Evolutionary conservation across 768 basidiomycete genomes (phyloP).

Genomic region (Suillus ampliporus): DNA sequence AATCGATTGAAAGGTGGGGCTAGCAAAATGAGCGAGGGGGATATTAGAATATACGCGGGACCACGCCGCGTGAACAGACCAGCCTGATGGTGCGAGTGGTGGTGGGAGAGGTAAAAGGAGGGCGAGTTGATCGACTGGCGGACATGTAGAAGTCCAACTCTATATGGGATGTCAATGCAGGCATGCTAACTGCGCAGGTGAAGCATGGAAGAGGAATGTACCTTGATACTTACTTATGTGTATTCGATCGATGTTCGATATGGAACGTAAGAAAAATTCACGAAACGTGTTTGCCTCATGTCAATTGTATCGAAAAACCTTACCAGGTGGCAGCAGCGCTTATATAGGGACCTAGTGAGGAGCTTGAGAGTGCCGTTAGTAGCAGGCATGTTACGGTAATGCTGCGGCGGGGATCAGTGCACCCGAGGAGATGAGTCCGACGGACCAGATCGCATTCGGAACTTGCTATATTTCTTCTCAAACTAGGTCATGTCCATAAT

Average conservation of each 20-base stretch:
- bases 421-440: not conserved
- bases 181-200: not conserved
- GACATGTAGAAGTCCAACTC: not conserved
- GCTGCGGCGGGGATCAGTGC: not conserved
- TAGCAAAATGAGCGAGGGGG: not conserved
- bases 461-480: too few species aligned
- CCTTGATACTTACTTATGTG: not conserved
- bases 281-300: conserved; percentile 7
- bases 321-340: not conserved
- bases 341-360: too few species aligned
- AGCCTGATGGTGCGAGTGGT: too few species aligned
- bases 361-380: not conserved
- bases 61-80: not conserved
- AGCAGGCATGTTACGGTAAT: not conserved
- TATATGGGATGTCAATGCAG: not conserved
- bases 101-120: not conserved
- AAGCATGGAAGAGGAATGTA: not conserved
- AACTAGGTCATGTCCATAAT: too few species aligned
- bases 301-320: not conserved
- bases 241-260: not conserved
- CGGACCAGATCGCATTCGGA: not conserved
- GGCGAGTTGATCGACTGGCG: not conserved
- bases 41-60: not conserved
- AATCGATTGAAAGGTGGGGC: not conserved
- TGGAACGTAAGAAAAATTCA: not conserved